Conservation (phyloP, 2,329 filamentous ascomycete genomes). For the Lachnellula arida region DNA sequence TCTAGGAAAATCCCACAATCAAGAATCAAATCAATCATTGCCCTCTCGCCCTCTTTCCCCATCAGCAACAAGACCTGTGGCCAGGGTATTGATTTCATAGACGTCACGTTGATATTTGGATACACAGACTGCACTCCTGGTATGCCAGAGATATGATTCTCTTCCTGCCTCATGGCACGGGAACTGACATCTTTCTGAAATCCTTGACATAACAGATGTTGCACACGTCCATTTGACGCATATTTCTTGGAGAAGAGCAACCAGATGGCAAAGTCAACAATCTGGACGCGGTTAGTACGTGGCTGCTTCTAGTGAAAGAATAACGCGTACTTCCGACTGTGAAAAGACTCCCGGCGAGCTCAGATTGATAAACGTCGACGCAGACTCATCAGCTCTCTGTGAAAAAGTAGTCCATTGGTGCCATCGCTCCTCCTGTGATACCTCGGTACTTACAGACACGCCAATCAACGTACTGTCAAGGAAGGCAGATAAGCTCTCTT, state of each 20-base stretch:
- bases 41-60: conserved; percentile 67
- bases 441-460: conserved; percentile 15
- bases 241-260: conserved; percentile 62
- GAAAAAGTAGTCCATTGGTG: conserved; percentile 58
- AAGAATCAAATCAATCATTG: conserved; percentile 73
- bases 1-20: conserved; percentile 72
- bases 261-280: conserved; percentile 75
- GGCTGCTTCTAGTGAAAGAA: background rate
- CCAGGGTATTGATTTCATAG: conserved; percentile 70
- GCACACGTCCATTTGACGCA: conserved; percentile 47
- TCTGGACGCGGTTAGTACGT: conserved; percentile 40
- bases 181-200: conserved; percentile 50
- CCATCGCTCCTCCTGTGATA: conserved; percentile 38
- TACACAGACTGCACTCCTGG: conserved; percentile 61
- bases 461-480: conserved; percentile 32
- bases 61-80: conserved; percentile 67
- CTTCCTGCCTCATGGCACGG: conserved; percentile 17
- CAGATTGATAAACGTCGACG: conserved; percentile 46
- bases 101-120: conserved; percentile 65
- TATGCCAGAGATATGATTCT: conserved; percentile 43
- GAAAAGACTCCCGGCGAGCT: conserved; percentile 43
- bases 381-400: conserved; percentile 56
- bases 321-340: conserved; percentile 57
- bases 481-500: conserved; percentile 17
- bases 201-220: conserved; percentile 80